A percentile compares a stretch with the other conserved stretches of the same genome.
These are phyloP conservation scores for Mimosa bimucronata DNA, from an alignment of 306 rosid genomes.

Conservation along the genomic window DNA sequence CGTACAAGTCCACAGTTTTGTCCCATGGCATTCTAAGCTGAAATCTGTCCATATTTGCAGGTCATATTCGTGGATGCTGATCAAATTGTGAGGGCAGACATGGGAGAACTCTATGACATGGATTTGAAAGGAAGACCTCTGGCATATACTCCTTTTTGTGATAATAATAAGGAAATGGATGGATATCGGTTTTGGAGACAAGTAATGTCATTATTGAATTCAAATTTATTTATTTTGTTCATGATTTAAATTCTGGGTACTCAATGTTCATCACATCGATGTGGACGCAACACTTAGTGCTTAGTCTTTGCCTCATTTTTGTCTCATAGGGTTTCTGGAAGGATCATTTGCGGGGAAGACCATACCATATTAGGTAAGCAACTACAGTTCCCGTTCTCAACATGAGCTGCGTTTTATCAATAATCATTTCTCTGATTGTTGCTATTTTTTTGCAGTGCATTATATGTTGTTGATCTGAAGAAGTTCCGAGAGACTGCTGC, in stretches of 20 bases:
- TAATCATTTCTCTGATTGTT: conserved; percentile 19
- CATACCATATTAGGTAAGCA: conserved; percentile 88
- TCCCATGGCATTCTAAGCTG: conserved; percentile 36
- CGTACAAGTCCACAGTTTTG: neutral
- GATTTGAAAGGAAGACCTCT: conserved; percentile 90
- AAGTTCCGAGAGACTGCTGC: conserved; percentile 98
- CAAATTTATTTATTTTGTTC: conserved; percentile 25
- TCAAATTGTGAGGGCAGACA: conserved; percentile 92
- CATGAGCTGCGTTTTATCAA: conserved; percentile 25
- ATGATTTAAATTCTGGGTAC: neutral
- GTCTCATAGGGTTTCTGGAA: conserved; percentile 90
- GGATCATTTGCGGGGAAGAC: conserved; percentile 91
- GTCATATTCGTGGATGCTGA: conserved; percentile 99
- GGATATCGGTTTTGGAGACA: conserved; percentile 99
- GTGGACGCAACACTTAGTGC: conserved; percentile 24
- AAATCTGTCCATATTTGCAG: conserved; percentile 58
- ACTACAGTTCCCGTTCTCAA: conserved; percentile 28
- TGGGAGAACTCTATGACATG: conserved; percentile 99
- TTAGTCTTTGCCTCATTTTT: conserved; percentile 32
- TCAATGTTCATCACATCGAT: conserved; percentile 20
- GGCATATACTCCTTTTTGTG: conserved; percentile 98
- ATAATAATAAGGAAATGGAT: conserved; percentile 97
- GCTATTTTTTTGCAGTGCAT: conserved; percentile 66
- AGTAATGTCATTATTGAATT: conserved; percentile 52
- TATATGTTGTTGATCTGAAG: conserved; percentile 94